Evolutionary conservation across 768 basidiomycete genomes (phyloP), one percentile per base, ranked within the genome.

Genomic region (Rickenella mellea): DNA sequence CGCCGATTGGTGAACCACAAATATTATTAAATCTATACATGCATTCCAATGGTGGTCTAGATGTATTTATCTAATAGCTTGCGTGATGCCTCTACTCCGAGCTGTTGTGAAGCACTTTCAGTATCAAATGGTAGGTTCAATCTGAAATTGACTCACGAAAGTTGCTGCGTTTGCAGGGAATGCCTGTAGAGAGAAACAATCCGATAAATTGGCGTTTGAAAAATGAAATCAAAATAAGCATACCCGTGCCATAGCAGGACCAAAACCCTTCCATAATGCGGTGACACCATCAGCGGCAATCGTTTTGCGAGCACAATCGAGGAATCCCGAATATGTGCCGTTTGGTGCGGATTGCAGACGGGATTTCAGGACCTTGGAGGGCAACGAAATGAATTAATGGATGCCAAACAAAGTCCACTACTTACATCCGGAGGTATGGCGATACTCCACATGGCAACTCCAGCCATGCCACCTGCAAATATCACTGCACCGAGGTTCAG

Each of bases 101-200:
- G 76, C 88, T 91, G 53, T 19, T 15, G 58, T 56, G 6, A 58
- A 51, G 36, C 50, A 44, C 46, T 48, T 17, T 38, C 46, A 35
- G 45, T 19, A 37, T 39, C 32, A 41, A 26, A 22, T 24, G 21
- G 17, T 44, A 26, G 7, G 40, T 21, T 15, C 5, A 35, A 24
- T 5, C n/a, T 17, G 35, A 51, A 19, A 31, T 42, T 22, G 19
- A 74, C 84, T 66, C 54, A 91, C 85, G 65, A 91, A 90, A 40
- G 85, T 83, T 31, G 93, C 92, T 47, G 93, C 93, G 61, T 98
- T 98, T 21, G 93, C 93, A 10, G 93, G 93, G 78, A 96, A 94
- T 30, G 93, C 93, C 78, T 92, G 49, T 5, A 47, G 36, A 12
- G 37, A n/a, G n/a, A n/a, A n/a, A n/a, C n/a, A 39, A 15, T 33